These are phyloP conservation scores for Mycena galopus DNA, from an alignment of 768 basidiomycete genomes.

Conservation along the genomic window DNA sequence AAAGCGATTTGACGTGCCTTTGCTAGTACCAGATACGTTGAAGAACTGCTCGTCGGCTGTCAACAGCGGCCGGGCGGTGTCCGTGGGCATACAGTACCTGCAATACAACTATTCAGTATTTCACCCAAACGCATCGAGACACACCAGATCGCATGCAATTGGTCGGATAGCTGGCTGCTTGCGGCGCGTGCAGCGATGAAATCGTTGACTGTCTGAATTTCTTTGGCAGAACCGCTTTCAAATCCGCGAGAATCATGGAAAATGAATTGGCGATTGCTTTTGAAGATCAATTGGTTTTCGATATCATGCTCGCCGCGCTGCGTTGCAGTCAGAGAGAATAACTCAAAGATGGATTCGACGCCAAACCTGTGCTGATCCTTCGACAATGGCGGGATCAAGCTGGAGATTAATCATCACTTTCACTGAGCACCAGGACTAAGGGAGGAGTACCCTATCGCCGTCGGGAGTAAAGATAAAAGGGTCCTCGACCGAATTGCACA, in stretches of 20 bases:
- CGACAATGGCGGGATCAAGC: neutral
- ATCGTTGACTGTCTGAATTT: neutral
- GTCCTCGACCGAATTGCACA: neutral
- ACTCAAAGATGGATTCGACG: neutral
- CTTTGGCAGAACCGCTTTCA: neutral
- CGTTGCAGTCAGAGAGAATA: neutral
- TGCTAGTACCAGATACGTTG: neutral
- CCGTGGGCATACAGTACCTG: neutral
- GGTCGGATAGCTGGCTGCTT: neutral
- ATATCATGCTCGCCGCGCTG: neutral
- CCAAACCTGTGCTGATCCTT: neutral
- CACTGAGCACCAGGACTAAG: too few species aligned
- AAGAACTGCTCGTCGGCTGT: neutral
- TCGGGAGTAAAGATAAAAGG: neutral
- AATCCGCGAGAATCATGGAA: neutral
- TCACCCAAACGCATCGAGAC: too few species aligned
- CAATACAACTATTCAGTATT: neutral
- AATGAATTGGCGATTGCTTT: neutral
- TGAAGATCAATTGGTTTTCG: neutral
- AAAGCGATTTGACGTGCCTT: neutral
- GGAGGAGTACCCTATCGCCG: too few species aligned
- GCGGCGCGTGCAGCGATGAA: neutral
- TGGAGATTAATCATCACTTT: neutral
- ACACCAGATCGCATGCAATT: neutral
- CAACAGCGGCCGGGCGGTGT: neutral